Conservation (phyloP, 2,329 filamentous ascomycete genomes). For the Tolypocladium capitatum region DNA sequence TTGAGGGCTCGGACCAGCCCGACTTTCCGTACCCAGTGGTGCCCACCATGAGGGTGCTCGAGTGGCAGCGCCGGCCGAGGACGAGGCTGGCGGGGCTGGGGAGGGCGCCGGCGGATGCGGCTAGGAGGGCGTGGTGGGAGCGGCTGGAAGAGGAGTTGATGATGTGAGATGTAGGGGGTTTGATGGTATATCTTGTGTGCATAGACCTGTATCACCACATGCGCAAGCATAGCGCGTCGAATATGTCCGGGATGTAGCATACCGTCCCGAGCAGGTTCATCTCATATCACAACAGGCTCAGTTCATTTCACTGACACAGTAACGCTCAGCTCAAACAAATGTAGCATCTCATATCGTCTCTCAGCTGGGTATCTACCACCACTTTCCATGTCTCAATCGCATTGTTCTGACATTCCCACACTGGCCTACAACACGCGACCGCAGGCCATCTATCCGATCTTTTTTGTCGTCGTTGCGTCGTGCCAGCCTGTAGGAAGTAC, state of each 20-base stretch:
- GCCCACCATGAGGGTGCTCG: constrained; percentile 9
- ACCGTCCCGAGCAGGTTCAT: background rate
- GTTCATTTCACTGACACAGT: background rate
- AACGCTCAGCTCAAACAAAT: too few species aligned
- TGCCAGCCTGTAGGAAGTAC: background rate
- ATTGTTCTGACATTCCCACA: background rate
- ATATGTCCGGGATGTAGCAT: background rate
- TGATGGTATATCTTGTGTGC: background rate
- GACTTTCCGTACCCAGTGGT: constrained; percentile 13
- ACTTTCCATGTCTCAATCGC: background rate
- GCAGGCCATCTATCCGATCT: background rate
- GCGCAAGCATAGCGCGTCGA: background rate
- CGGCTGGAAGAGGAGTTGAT: constrained; percentile 16
- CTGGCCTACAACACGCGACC: background rate
- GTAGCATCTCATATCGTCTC: too few species aligned
- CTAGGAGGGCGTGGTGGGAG: constrained; percentile 14
- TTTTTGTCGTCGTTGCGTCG: background rate
- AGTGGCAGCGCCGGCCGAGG: constrained; percentile 12
- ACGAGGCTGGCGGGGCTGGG: constrained; percentile 8
- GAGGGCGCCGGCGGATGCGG: constrained; percentile 9
- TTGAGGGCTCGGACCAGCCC: constrained; percentile 5
- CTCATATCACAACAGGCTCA: background rate
- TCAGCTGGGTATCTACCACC: background rate
- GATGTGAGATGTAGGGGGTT: constrained; percentile 6
- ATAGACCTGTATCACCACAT: background rate